Evolutionary conservation across 2,329 filamentous ascomycete species (phyloP), one percentile per base, ranked within the genome.

Genomic region (Colletotrichum chrysophilum): DNA sequence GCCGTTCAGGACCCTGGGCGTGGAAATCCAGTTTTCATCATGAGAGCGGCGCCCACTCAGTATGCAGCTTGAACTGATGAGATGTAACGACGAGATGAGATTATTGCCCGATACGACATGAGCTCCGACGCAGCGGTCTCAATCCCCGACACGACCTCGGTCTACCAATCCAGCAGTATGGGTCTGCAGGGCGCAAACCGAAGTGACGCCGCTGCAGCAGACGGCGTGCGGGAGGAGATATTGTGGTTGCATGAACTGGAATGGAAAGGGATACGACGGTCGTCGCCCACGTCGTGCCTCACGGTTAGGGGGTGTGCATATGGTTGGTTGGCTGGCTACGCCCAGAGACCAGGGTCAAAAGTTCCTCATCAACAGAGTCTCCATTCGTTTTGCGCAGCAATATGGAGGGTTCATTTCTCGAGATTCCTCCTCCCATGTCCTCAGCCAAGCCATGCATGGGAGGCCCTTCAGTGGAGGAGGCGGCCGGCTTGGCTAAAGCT

Each of bases 11-110:
- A 94, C 91, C 7, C 87, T 97, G 72, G 95, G 95, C 14, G 84
- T 97, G 71, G 94, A 96, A 85, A 88, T 97, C 60, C 94, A 96
- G 82, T 97, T 96, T 85, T 96, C 94, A 13, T 95, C 94, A 28
- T 95, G 87, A 93, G 24, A 18, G 26, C 66, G 6, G 38, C 18
- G 36, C 13, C 5, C 14, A 60, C 36, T 38, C 26, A 21, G 26
- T 13, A 13, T 36, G 64, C n/a, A 28, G 28, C 7, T 28, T 8
- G 28, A 8, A 28, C 32, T 21, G 18, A 43, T 2, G 28, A 32
- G 30, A 13, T 18, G 36, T 3, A 1, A 30, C 24, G 52, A 28
- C n/a, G n/a, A 55, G 32, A 3, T 0, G n/a, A 24, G 21, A 0
- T 4, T 48, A 13, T 65, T 69, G 9, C 58, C 36, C 36, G 74